Evolutionary conservation across 1,284 basidiomycete species (phyloP).

Genomic region (Malassezia vespertilionis): DNA sequence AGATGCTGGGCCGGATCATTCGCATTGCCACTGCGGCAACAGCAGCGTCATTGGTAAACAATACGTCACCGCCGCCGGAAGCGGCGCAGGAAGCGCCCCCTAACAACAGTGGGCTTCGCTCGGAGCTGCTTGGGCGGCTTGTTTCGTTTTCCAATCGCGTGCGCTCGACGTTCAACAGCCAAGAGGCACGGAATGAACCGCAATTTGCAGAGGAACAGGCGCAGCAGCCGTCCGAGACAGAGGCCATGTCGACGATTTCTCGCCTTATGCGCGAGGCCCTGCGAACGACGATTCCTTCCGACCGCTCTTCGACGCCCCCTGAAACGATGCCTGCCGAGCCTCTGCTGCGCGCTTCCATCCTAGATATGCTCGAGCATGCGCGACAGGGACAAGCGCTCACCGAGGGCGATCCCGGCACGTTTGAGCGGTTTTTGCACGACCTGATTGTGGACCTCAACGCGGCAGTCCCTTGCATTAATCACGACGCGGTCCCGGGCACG

Average conservation of each 20-base stretch:
- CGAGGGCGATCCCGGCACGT: slow-evolving; percentile 31
- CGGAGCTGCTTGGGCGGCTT: slow-evolving; percentile 22
- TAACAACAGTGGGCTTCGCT: slow-evolving; percentile 4
- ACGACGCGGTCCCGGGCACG: slow-evolving; percentile 8
- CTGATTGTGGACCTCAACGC: slow-evolving; percentile 28
- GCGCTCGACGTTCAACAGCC: too few relatives aligned
- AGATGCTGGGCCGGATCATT: slow-evolving; percentile 40
- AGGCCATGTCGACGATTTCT: slow-evolving; percentile 13
- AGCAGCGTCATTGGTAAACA: slow-evolving; percentile 37
- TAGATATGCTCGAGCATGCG: slow-evolving; percentile 21
- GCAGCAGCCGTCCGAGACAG: slow-evolving; percentile 1
- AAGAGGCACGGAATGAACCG: not conserved
- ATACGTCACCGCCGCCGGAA: slow-evolving; percentile 11
- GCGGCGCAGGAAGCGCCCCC: not conserved
- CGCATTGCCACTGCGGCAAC: slow-evolving; percentile 42
- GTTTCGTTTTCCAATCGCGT: slow-evolving; percentile 17
- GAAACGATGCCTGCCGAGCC: not conserved
- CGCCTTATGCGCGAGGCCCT: slow-evolving; percentile 19
- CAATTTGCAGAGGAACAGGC: not conserved
- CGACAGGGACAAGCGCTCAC: slow-evolving; percentile 22
- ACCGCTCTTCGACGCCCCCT: not conserved
- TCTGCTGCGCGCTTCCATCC: slow-evolving; percentile 2
- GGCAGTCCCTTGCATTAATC: slow-evolving; percentile 24
- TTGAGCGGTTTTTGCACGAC: slow-evolving; percentile 35
- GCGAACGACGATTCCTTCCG: not conserved